Evolutionary conservation across 1,284 basidiomycete species (phyloP), one percentile per base, ranked within the genome.

Genomic region (Afroboletus lepidellus): DNA sequence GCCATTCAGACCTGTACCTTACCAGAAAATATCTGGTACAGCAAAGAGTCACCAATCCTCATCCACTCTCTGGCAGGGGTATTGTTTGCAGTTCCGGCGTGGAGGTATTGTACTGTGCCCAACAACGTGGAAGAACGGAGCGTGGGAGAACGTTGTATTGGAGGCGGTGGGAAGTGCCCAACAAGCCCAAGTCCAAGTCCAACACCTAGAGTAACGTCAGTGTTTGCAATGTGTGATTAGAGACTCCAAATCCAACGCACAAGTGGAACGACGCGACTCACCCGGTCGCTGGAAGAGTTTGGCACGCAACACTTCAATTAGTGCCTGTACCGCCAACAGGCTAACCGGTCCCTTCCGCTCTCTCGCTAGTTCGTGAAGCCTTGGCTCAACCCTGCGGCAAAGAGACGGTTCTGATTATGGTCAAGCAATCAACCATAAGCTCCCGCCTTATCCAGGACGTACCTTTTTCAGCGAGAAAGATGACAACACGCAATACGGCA

Each of bases 11-110:
- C 13, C 15, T 21, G 34, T 6, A 1, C 8, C 39, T 50, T 32
- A 52, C 50, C 16, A n/a, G 46, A 30, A 27, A 52, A 52, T 25
- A 52, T 30, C 41, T 52, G 24, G 18, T 52, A 51, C 13, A 52
- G n/a, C 37, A 52, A 48, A 20, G 50, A 52, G 29, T 52, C 50
- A 25, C 50, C 50, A 15, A 52, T 38, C 23, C 50, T 50, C 50
- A 51, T 51, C 50, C 50, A 52, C 21, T 52, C 48, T 25, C 41
- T 21, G 15, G 47, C 50, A 8, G 50, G 50, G 6, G 50, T 52
- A 15, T 9, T 50, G 33, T 52, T 52, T 25, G 23, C 15, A 4
- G 27, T 42, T 38, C 50, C 50, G n/a, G 50, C 50, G 8, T 52
- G 50, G 3, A 52, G 27, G n/a, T 52, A 41, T n/a, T 41, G 46